A percentile compares a stretch with the other conserved stretches of the same genome.
Conservation (phyloP, 306 rosid species). For the Cucumis hystrix region DNA sequence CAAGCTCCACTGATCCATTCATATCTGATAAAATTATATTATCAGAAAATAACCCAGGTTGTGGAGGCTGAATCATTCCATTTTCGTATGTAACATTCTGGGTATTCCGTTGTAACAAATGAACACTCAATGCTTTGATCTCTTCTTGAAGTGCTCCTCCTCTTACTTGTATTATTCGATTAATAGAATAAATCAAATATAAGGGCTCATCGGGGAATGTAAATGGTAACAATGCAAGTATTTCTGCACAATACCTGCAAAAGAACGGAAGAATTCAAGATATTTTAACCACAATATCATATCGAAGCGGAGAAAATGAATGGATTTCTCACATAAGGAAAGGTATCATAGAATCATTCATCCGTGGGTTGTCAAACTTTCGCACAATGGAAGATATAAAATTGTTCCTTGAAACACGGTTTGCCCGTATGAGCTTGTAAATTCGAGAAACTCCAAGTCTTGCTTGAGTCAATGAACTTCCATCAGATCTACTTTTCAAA, state of each 20-base stretch:
- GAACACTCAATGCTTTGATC: slow-evolving; percentile 64
- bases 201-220: slow-evolving; percentile 81
- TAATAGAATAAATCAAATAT: slow-evolving; percentile 74
- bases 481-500: slow-evolving; percentile 55
- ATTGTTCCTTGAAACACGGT: slow-evolving; percentile 81
- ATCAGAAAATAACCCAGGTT: slow-evolving; percentile 15
- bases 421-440: slow-evolving; percentile 93
- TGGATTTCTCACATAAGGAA: slow-evolving; percentile 58
- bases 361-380: slow-evolving; percentile 64
- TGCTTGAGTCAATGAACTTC: slow-evolving; percentile 58
- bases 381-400: slow-evolving; percentile 91
- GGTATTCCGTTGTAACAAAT: slow-evolving; percentile 35
- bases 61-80: slow-evolving; percentile 31
- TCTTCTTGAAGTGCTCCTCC: slow-evolving; percentile 81
- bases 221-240: slow-evolving; percentile 82
- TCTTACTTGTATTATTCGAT: slow-evolving; percentile 84
- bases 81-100: slow-evolving; percentile 36
- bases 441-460: slow-evolving; percentile 96
- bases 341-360: slow-evolving; percentile 54
- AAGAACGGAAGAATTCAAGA: background rate
- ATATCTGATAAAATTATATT: slow-evolving; percentile 33
- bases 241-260: slow-evolving; percentile 85
- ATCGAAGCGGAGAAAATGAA: background rate
- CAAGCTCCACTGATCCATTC: slow-evolving; percentile 36
- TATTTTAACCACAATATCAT: background rate